Base-by-base conservation (phyloP, 2,329 filamentous ascomycete genomes). In the Onygenales sp. region DNA sequence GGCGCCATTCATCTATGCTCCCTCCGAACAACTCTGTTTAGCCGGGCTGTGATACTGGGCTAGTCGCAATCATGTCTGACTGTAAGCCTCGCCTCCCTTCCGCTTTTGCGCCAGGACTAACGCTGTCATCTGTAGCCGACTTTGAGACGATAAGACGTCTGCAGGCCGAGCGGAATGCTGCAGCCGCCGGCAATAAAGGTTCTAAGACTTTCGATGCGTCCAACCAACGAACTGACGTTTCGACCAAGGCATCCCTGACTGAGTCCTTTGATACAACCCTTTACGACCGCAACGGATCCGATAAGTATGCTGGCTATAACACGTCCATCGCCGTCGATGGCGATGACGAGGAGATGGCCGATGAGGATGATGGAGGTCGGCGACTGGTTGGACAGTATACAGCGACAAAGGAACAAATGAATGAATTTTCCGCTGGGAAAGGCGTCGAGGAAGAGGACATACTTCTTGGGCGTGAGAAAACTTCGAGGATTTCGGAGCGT, bases 301-400 rank as follows among this genome's bases (percentile, higher is more conserved):
- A 95, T 71, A 94, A 87, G 69, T 96, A 84, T 74, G 81, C 87
- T 11, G 92, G 90, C 59, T 98, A 97, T 70, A 87, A 93, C 67
- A 87, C 83, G n/a, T 90, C 88, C 42, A 87, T 97, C 62, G 86
- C 91, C 40, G 83, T 84, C 53, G 83, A 82, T 62, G 87, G 86
- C 65, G 86, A 85, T 52, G 88, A 89, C 63, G 86, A 89, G 55
- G 87, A 91, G 59, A 84, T 86, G 63, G 85, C 87, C 55, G 88
- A 89, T 81, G 81, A 81, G 49, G 87, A 85, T 69, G 86, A 87
- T 68, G 84, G 76, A n/a, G 76, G 87, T 61, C 82, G 86, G 63
- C 83, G 88, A 56, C 77, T 98, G 56, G 86, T 96, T 36, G 92
- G 91, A 58, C 93, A 97, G 71, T 98, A 98, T 73, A 98, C 93